These are phyloP conservation scores for Neurospora tetrasperma DNA, from an alignment of 495 filamentous ascomycete genomes.

Conservation along the genomic window DNA sequence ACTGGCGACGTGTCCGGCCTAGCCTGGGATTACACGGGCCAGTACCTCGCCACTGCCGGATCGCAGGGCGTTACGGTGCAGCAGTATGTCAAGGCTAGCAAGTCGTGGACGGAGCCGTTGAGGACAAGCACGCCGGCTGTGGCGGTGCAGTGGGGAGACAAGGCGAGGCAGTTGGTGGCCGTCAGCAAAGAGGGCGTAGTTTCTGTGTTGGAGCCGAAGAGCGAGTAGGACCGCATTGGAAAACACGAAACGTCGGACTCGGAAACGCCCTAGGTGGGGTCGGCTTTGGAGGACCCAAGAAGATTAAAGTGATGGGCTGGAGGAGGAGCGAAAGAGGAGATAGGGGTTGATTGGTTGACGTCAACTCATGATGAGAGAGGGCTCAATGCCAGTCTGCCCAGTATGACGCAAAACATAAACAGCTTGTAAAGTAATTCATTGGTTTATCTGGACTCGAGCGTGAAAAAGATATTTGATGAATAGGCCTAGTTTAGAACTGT, in stretches of 20 bases:
- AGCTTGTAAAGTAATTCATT: background rate
- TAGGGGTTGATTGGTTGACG: background rate
- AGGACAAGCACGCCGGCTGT: slow-evolving; percentile 62
- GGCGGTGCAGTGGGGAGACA: slow-evolving; percentile 64
- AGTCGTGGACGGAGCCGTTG: slow-evolving; percentile 82
- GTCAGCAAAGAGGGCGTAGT: slow-evolving; percentile 66
- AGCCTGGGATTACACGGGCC: slow-evolving; percentile 89
- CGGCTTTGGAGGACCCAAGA: background rate
- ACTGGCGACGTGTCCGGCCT: slow-evolving; percentile 66
- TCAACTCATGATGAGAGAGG: background rate
- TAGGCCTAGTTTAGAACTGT: background rate
- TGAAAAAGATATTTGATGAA: background rate
- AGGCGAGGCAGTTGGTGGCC: slow-evolving; percentile 62
- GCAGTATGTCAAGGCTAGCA: slow-evolving; percentile 71
- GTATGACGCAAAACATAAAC: background rate
- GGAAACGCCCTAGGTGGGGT: background rate
- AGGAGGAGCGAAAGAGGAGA: background rate
- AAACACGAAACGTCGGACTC: background rate
- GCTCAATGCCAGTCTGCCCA: background rate
- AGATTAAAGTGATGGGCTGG: background rate
- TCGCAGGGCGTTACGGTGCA: slow-evolving; percentile 75
- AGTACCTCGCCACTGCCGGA: slow-evolving; percentile 79
- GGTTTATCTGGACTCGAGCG: background rate
- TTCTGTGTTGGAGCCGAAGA: slow-evolving; percentile 45
- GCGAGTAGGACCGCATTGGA: background rate